A percentile compares a stretch with the other conserved stretches of the same genome.
Evolutionary conservation across 169 alveolate genomes (phyloP).

Genomic region (Besnoitia besnoiti): DNA sequence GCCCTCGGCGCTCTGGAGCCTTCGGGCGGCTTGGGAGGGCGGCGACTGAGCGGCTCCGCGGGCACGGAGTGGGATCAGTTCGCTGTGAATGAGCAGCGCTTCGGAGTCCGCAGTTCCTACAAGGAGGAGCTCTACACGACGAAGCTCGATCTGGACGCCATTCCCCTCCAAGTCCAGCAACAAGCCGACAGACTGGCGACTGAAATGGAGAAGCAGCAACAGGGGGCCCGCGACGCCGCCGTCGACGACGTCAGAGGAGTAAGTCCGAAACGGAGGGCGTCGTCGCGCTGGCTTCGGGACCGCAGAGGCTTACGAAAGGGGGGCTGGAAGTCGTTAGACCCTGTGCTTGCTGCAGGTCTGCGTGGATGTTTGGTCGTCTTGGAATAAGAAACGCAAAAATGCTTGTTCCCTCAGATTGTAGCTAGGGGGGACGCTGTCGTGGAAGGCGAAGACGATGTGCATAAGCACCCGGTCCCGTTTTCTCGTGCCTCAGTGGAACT

Average conservation of each 20-base stretch:
- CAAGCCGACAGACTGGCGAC: conserved; percentile 51
- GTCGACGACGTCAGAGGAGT: conserved; percentile 1
- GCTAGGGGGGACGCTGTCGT: too few species aligned
- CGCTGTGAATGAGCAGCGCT: conserved; percentile 41
- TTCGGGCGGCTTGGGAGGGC: conserved; percentile 11
- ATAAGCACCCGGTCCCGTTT: too few species aligned
- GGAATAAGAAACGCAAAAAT: too few species aligned
- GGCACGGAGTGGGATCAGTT: conserved; percentile 59
- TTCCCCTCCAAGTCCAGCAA: conserved; percentile 44
- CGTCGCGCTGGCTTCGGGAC: too few species aligned
- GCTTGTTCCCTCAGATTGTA: too few species aligned
- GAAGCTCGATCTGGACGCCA: conserved; percentile 9
- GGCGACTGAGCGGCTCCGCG: background rate
- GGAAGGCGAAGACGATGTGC: too few species aligned
- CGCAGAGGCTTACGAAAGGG: too few species aligned
- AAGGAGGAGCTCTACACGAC: conserved; percentile 66
- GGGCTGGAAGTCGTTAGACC: too few species aligned
- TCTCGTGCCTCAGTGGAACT: too few species aligned
- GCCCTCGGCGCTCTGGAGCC: background rate
- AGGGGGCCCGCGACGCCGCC: conserved; percentile 32
- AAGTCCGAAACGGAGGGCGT: background rate
- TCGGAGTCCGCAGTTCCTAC: conserved; percentile 52
- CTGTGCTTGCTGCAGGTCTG: too few species aligned
- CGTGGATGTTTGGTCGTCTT: too few species aligned
- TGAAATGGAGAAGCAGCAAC: conserved; percentile 50